Evolutionary conservation across 768 basidiomycete species (phyloP), one percentile per base, ranked within the genome.

Genomic region (Boletus eberwhitei): DNA sequence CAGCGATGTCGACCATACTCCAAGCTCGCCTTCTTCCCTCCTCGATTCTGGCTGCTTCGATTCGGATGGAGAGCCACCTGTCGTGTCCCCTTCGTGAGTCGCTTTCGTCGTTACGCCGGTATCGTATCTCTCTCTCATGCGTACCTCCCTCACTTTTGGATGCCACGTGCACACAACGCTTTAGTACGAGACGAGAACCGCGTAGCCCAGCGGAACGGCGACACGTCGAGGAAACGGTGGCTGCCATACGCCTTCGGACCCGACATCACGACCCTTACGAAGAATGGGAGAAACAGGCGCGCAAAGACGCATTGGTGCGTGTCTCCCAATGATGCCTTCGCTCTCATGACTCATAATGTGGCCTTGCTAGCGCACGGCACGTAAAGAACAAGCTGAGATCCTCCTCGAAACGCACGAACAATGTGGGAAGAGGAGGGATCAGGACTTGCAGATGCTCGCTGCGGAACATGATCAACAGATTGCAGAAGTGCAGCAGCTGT

Each of bases 231-330:
- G 79, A 81, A 29, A 77, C 76, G 1, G 64, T 81, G 1, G 75
- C 77, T 2, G 75, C 79, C 2, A 77, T 80, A 17, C 74, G 75
- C 13, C 67, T 79, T 26, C 73, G 72, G 9, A 70, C 76, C 4
- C 69, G 70, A 48, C 69, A 81, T 51, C 64, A 72, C 26, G 80
- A 80, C 57, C 75, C 75, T 3, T 78, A 77, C 43, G 78, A 80
- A 59, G 79, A 81, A 35, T 77, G 79, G 72, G 80, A 80, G 66
- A 77, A 78, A 53, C 69, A 77, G 53, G 70, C 76, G 17, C 71
- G 71, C 24, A 74, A 71, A 43, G 79, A 82, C 35, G 78, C 79
- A 6, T 71, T 76, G 55, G 79, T 81, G 54, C 52, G 77, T 40
- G 22, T 35, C 34, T 46, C 22, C 29, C 8, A 12, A 31, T 2